Base-by-base conservation (phyloP, 371 early-diverging fungal genomes). In the Apophysomyces elegans region DNA sequence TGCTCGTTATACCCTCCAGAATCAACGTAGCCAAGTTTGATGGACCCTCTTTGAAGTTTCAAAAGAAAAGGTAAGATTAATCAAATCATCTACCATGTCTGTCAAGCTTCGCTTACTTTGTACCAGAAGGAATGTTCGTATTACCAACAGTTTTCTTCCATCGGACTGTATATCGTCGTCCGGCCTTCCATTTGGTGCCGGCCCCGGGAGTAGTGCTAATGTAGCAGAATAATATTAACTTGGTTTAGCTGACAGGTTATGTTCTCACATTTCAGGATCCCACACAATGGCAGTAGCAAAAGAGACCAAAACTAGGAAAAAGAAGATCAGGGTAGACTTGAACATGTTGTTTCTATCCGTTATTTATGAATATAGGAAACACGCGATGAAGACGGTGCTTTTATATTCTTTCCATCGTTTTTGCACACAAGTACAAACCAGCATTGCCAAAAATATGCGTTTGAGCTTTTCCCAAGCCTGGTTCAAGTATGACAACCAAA, bases 1-100 rank as follows among this genome's bases (percentile, higher is more conserved):
- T 80, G 78, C 54, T 78, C 78, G 37, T 76, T 74, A 56, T 66
- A 61, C 5, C 16, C 47, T 14, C 74, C 76, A 11, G 56, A 44
- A 56, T 75, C 73, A 14, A 80, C 37, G 46, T 80, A 80, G 45
- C 80, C 80, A 56, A 80, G 68, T 59, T 71, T 74, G 56, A 80
- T 72, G 0, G 61, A 58, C 18, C 78, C 80, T 37, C 61, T 74
- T 38, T 58, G 26, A 14, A 44, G n/a, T 14, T 6, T n/a, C 5
- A 26, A 13, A 16, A 35, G n/a, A 37, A n/a, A 54, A 21, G 37
- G 26, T 5, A 13, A 57, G 38, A 1, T 64, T 45, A 43, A 18
- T 45, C 38, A 58, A 13, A 4, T 16, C n/a, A 7, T 26, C 32
- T 2, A 26, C 32, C 32, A 26, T 26, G 32, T 26, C 32, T 26